phyloP scores from a whole-genome alignment of 192 early-diverging fungal genomes.

The Dissophora ornata region DNA sequence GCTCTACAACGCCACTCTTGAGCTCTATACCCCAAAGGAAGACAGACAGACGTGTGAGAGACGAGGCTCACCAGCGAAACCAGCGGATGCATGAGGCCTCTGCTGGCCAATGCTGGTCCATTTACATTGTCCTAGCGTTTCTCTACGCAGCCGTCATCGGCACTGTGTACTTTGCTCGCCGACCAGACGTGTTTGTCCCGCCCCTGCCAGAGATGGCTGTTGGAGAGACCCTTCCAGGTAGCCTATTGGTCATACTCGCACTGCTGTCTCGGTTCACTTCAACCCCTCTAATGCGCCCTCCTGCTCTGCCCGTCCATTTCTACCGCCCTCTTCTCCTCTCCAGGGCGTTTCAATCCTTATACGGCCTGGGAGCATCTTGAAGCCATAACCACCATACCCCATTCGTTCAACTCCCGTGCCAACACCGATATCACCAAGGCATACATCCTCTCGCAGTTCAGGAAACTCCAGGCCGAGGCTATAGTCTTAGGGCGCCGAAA shows the following conservation, averaged over 20 bases:
- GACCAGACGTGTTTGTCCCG: conserved; percentile 21
- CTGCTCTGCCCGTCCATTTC: not conserved
- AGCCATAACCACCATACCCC: conserved; percentile 38
- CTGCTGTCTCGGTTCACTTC: not conserved
- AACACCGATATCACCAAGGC: conserved; percentile 35
- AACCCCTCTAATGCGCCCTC: not conserved
- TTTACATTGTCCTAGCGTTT: conserved; percentile 20
- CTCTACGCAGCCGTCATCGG: conserved; percentile 18
- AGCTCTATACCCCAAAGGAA: conserved; percentile 30
- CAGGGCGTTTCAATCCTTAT: conserved; percentile 38
- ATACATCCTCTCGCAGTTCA: conserved; percentile 34
- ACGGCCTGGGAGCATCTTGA: conserved; percentile 41
- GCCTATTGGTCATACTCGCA: not conserved
- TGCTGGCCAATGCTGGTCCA: conserved; percentile 25
- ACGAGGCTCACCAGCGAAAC: conserved; percentile 26
- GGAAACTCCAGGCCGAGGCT: conserved; percentile 28
- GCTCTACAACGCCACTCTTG: conserved; percentile 26
- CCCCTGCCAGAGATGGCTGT: conserved; percentile 22
- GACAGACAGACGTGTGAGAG: conserved; percentile 22
- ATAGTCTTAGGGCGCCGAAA: conserved; percentile 44
- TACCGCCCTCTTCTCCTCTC: not conserved
- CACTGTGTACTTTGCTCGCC: conserved; percentile 17
- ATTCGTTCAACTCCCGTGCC: conserved; percentile 41
- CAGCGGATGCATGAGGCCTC: conserved; percentile 29
- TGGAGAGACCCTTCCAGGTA: conserved; percentile 29